phyloP scores from a whole-genome alignment of 139 green algal species.

The Tetratostichococcus sp. region DNA sequence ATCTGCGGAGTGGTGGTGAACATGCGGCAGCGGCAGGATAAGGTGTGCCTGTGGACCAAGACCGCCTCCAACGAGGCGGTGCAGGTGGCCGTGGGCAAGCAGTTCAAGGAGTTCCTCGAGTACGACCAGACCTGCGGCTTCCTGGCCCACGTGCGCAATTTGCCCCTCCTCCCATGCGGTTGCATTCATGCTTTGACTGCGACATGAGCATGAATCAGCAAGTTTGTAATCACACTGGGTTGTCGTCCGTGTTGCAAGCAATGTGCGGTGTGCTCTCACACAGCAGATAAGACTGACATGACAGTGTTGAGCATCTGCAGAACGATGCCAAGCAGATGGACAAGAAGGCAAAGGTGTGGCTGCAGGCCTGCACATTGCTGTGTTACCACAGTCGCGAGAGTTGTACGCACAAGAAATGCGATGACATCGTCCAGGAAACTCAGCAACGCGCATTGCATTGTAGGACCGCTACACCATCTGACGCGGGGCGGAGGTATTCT shows the following conservation, averaged over 20 bases:
- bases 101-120: conserved; percentile 90
- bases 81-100: conserved; percentile 77
- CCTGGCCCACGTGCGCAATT: conserved; percentile 75
- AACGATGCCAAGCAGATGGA: neutral
- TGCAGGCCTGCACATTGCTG: no score
- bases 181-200: neutral
- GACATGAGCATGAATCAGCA: no score
- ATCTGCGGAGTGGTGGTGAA: conserved; percentile 95
- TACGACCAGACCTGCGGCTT: conserved; percentile 79
- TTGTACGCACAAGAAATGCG: no score
- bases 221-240: no score
- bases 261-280: no score
- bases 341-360: neutral
- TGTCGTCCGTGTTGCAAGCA: no score
- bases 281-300: no score
- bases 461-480: neutral
- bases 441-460: no score
- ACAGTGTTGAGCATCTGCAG: neutral
- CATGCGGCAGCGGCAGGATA: conserved; percentile 79
- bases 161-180: no score
- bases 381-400: no score
- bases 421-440: no score
- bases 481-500: neutral
- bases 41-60: conserved; percentile 93
- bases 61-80: conserved; percentile 82